Conservation (phyloP, 352 stramenopile species). For the Phytophthora pisi region DNA sequence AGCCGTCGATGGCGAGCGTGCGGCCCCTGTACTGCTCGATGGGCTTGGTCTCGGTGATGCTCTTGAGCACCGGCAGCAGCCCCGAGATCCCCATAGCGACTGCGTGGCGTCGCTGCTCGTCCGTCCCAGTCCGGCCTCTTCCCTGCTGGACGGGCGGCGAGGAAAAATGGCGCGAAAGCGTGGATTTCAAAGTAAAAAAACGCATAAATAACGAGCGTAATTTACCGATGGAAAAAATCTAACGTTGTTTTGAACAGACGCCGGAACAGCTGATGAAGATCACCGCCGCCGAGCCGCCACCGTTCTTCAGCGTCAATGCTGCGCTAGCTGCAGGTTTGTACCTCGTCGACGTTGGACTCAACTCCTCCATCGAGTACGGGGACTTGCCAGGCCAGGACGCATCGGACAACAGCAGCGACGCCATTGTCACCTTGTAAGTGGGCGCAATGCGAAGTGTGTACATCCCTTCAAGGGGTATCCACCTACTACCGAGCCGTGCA, state of each 20-base stretch:
- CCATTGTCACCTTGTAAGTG: slow-evolving; percentile 62
- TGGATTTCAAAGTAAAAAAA: slow-evolving; percentile 19
- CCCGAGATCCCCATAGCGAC: slow-evolving; percentile 62
- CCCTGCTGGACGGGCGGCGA: slow-evolving; percentile 32
- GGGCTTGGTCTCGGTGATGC: slow-evolving; percentile 65
- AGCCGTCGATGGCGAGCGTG: slow-evolving; percentile 81
- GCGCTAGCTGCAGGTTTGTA: slow-evolving; percentile 49
- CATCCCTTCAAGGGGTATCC: too few relatives aligned
- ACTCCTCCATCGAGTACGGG: slow-evolving; percentile 65
- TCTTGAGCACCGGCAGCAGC: slow-evolving; percentile 75
- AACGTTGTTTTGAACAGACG: slow-evolving; percentile 3
- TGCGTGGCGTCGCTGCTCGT: background rate
- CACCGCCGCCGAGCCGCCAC: slow-evolving; percentile 8
- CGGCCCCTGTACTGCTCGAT: slow-evolving; percentile 61
- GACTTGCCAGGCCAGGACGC: slow-evolving; percentile 46
- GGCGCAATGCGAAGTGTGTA: background rate
- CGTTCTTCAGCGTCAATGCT: slow-evolving; percentile 51
- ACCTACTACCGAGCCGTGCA: slow-evolving; percentile 14
- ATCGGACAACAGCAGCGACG: slow-evolving; percentile 39
- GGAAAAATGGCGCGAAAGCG: slow-evolving; percentile 43
- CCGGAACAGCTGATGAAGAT: slow-evolving; percentile 25
- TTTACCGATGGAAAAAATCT: background rate
- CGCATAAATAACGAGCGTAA: slow-evolving; percentile 21
- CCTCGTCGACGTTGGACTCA: slow-evolving; percentile 63
- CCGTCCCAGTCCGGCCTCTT: slow-evolving; percentile 7